A percentile compares a stretch with the other conserved stretches of the same genome.
phyloP scores from a whole-genome alignment of 257 asterid species.

The Catharanthus roseus region DNA sequence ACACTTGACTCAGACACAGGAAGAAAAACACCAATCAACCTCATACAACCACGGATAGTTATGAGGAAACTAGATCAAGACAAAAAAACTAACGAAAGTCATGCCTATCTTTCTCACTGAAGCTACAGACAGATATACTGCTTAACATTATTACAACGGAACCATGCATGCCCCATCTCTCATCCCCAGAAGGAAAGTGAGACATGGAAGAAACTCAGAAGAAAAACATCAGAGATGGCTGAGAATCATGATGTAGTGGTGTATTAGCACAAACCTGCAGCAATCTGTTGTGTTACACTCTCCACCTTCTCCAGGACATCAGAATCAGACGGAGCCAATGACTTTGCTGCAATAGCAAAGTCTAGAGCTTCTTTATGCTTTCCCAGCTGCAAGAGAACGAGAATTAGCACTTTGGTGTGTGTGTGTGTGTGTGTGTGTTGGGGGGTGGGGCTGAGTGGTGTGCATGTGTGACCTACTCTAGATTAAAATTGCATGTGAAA shows the following conservation, averaged over 20 bases:
- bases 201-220: not conserved
- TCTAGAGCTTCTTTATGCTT: slow-evolving; percentile 79
- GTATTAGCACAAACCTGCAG: slow-evolving; percentile 56
- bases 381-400: slow-evolving; percentile 50
- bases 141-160: not conserved
- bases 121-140: not conserved
- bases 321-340: slow-evolving; percentile 57
- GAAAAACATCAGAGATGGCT: not conserved
- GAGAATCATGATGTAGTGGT: not conserved
- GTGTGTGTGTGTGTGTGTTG: no score
- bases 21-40: not conserved
- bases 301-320: slow-evolving; percentile 64
- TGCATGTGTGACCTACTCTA: not conserved
- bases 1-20: no score
- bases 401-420: not conserved
- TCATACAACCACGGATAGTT: not conserved
- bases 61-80: not conserved
- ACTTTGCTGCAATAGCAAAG: slow-evolving; percentile 69
- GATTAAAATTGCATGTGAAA: not conserved
- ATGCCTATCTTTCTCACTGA: not conserved
- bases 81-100: not conserved
- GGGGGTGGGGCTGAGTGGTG: not conserved
- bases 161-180: not conserved
- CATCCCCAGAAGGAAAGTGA: not conserved
- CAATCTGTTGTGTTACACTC: slow-evolving; percentile 46